phyloP scores from a whole-genome alignment of 225 moss, liverwort and hornwort species.

The Takakia lepidozioides region DNA sequence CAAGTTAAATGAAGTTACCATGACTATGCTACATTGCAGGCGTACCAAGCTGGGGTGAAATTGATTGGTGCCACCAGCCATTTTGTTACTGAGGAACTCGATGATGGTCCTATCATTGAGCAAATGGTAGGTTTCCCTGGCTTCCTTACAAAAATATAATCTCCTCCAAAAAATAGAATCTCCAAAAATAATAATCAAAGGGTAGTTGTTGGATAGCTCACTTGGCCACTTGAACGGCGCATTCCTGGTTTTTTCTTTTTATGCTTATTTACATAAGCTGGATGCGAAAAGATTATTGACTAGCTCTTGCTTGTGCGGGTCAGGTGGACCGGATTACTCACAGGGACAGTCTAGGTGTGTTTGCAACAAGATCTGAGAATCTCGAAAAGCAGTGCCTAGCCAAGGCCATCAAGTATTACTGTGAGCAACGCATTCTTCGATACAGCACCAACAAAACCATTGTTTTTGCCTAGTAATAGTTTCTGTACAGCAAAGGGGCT shows the following conservation, averaged over 20 bases:
- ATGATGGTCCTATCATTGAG: conserved; percentile 95
- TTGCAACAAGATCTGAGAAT: conserved; percentile 89
- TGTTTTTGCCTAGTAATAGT: conserved; percentile 37
- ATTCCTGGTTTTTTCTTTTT: too few relatives aligned
- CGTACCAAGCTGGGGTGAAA: conserved; percentile 95
- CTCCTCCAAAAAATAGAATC: too few relatives aligned
- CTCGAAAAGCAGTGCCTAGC: conserved; percentile 95
- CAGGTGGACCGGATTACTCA: conserved; percentile 92
- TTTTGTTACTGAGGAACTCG: conserved; percentile 87
- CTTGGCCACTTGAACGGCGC: too few relatives aligned
- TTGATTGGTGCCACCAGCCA: conserved; percentile 96
- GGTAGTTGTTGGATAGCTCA: too few relatives aligned
- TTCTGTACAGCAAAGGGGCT: too few relatives aligned
- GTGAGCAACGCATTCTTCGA: conserved; percentile 78
- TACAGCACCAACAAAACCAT: conserved; percentile 95
- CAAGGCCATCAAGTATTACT: conserved; percentile 89
- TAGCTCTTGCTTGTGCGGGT: neutral
- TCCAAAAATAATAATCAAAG: too few relatives aligned
- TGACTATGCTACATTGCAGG: conserved; percentile 30
- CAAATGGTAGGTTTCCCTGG: conserved; percentile 58
- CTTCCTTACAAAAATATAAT: too few relatives aligned
- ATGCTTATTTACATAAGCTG: too few relatives aligned
- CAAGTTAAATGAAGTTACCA: too few relatives aligned
- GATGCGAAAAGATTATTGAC: too few relatives aligned
- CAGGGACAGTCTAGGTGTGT: conserved; percentile 71